A percentile compares a stretch with the other conserved stretches of the same genome.
These are phyloP conservation scores for Beta lomatogona DNA, from an alignment of 179 eudicot genomes.

Conservation along the genomic window DNA sequence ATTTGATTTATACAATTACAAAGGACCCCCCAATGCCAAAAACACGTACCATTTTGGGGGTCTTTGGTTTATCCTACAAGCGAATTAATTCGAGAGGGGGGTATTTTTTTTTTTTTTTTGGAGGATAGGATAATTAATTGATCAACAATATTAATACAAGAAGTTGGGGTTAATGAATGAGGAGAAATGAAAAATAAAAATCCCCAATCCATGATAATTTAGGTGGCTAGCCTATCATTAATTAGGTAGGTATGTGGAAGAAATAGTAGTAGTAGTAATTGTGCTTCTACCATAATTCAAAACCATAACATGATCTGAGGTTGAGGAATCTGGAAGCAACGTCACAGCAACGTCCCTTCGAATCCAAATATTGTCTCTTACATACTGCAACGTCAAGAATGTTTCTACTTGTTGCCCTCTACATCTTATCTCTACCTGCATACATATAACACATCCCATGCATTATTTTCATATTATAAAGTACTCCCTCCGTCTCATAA, in stretches of 20 bases:
- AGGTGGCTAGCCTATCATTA: too few species aligned
- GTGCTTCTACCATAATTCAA: slow-evolving; percentile 34
- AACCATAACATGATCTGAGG: slow-evolving; percentile 40
- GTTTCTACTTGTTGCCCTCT: slow-evolving; percentile 38
- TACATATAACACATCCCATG: not conserved
- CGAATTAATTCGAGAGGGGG: not conserved
- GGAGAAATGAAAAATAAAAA: not conserved
- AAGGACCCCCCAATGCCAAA: slow-evolving; percentile 22
- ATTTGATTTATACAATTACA: slow-evolving; percentile 23
- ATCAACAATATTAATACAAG: slow-evolving; percentile 8
- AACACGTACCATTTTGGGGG: slow-evolving; percentile 17
- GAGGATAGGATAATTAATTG: slow-evolving; percentile 1
- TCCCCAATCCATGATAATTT: slow-evolving; percentile 1
- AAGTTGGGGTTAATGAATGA: slow-evolving; percentile 10
- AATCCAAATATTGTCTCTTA: slow-evolving; percentile 43
- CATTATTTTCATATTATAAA: not conserved
- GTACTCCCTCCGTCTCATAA: too few species aligned
- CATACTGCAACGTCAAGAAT: slow-evolving; percentile 40
- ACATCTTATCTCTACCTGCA: slow-evolving; percentile 48
- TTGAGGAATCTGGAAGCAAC: slow-evolving; percentile 32
- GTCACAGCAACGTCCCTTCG: slow-evolving; percentile 20
- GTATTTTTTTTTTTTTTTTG: not conserved
- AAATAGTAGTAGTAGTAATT: not conserved
- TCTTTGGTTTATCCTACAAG: slow-evolving; percentile 11
- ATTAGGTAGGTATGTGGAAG: slow-evolving; percentile 12